Base-by-base conservation (phyloP, 2,329 filamentous ascomycete genomes). In the Phymatotrichopsis omnivora region DNA sequence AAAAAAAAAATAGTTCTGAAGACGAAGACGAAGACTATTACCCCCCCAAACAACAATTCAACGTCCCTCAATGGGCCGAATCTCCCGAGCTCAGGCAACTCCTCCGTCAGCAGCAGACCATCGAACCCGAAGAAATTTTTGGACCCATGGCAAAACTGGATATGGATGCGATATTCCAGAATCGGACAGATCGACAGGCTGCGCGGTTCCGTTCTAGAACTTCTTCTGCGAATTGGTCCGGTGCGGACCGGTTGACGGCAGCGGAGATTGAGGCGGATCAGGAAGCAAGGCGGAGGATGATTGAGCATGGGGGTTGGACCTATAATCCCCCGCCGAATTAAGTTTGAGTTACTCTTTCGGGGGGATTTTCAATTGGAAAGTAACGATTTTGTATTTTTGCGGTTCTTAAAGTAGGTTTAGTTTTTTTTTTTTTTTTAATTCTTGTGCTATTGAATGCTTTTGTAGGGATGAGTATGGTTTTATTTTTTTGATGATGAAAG, bases 101-200 rank as follows among this genome's bases (percentile, higher is more conserved):
- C 44, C 74, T 98, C 20, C 74, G 80, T 47, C 72, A 77, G 38
- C 93, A 98, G 62, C 87, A 98, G 63, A 75, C 78, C 7, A 73
- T 91, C 56, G 86, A 98, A 58, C 85, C 86, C 0, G 76, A 84
- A 59, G 69, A 74, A 28, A 83, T 98, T 42, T 98, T 98, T 60
- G 91, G 91, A 0, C 83, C 85, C 0, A 85, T 93, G 19, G 80
- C 75, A 8, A 84, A 86, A 10, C 71, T 98, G 54, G 85, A 85
- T 60, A 91, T 98, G 80, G 93, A 98, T 60, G 87, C 96, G 61
- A 86, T 95, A 24, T 98, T 98, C 66, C 82, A 74, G 64, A 85
- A 86, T 63, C 87, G 82, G 64, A 86, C 86, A 63, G 85, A 89
- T 45, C 71, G 82, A 54, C 78, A 83, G 63, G 48, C 43, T 17